Conservation (phyloP, 2,329 filamentous ascomycete species). For the Claviceps maximensis region DNA sequence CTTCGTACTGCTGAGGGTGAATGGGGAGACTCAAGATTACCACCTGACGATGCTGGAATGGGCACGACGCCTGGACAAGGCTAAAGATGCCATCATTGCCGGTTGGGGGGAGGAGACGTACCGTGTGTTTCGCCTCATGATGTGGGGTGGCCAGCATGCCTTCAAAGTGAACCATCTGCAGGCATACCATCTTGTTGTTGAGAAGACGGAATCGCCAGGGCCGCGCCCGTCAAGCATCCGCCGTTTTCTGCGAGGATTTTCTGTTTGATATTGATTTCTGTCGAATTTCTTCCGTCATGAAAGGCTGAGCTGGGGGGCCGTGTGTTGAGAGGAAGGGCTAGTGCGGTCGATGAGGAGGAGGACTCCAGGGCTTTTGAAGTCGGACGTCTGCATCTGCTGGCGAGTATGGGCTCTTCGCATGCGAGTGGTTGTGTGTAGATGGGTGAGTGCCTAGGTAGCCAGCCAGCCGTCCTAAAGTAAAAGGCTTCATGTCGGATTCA, state of each 20-base stretch:
- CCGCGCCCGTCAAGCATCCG: neutral
- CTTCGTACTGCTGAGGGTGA: neutral
- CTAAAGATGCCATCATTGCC: slow-evolving; percentile 1
- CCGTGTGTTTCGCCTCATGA: slow-evolving; percentile 1
- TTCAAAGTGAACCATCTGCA: slow-evolving; percentile 2
- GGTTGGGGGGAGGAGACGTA: slow-evolving; percentile 4
- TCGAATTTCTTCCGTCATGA: too few species aligned
- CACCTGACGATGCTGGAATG: slow-evolving; percentile 2
- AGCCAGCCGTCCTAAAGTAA: too few species aligned
- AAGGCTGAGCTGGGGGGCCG: too few species aligned
- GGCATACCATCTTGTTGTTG: slow-evolving; percentile 1
- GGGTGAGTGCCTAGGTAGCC: too few species aligned
- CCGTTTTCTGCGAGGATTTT: neutral
- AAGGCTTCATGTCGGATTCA: too few species aligned
- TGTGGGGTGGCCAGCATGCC: slow-evolving; percentile 2
- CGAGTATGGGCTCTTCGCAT: neutral
- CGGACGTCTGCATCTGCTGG: too few species aligned
- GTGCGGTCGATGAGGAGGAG: neutral
- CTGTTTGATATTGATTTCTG: neutral
- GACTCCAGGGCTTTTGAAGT: too few species aligned
- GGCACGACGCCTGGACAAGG: slow-evolving; percentile 1
- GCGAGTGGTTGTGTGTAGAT: too few species aligned
- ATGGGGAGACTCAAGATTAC: neutral
- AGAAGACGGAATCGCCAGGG: neutral
- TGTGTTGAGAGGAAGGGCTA: neutral